Base-by-base conservation (phyloP, 2,329 filamentous ascomycete species). In the Phialocephala subalpina region DNA sequence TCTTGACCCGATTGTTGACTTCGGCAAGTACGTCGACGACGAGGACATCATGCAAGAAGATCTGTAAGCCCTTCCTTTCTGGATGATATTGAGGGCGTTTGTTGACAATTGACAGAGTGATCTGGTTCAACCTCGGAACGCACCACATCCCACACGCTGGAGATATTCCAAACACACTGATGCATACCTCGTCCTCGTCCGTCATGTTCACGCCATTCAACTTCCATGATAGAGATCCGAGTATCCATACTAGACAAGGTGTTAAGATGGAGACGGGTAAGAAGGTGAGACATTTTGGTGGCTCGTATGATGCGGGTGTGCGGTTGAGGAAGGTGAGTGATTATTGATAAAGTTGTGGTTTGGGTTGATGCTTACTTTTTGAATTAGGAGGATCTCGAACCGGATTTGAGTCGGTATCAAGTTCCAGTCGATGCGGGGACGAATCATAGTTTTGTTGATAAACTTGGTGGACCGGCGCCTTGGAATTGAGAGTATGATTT, bases 121-220 rank as follows among this genome's bases (percentile, higher is more conserved):
- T 87, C 14, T 87, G 82, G 80, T 79, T 87, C 65, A 87, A 84
- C 64, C 71, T 85, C 8, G 86, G 86, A 18, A 87, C 85, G 82
- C 84, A 88, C 70, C 86, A 88, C 71, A 75, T 86, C n/a, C 83
- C 85, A 11, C 81, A 85, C 70, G 82, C 84, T 1, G 81, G 80
- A 22, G 84, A 86, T 69, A 73, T 87, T 14, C 85, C 84, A 20
- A 86, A 85, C 70, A 87, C 85, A 11, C 29, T 68, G 11, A 53
- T 53, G 49, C 49, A 53, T 29, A 53, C 49, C 3, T 53, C 49
- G 5, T 53, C 49, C 5, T 66, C 64, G 8, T 66, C 64, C n/a
- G 64, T 66, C 12, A 66, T 63, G 64, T 66, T 66, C 29, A 66
- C 64, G n/a, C 60, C 64, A 1, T 66, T 66, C 38, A 66, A 66